phyloP scores from a whole-genome alignment of 2,329 filamentous ascomycete species.

The Trichoderma simmonsii region DNA sequence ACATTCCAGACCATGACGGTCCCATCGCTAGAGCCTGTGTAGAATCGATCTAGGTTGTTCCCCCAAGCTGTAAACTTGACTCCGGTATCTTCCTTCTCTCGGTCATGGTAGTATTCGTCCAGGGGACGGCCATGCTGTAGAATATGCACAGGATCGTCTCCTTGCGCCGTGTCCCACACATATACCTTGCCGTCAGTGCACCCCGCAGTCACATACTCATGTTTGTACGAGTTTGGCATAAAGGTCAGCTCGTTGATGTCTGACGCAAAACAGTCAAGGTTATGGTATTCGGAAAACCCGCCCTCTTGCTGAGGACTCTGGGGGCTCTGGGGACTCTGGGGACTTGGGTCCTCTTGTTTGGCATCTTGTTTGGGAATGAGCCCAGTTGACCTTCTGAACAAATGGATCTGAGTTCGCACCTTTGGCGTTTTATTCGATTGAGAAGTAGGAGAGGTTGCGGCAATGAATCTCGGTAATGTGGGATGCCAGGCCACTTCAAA shows the following conservation, averaged over 20 bases:
- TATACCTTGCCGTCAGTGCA: slow-evolving; percentile 62
- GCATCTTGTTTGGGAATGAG: neutral
- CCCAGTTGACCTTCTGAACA: slow-evolving; percentile 40
- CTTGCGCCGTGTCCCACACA: slow-evolving; percentile 58
- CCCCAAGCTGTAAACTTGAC: slow-evolving; percentile 65
- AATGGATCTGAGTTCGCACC: slow-evolving; percentile 54
- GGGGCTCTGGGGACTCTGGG: too few species aligned
- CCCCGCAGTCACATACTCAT: slow-evolving; percentile 56
- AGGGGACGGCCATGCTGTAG: slow-evolving; percentile 50
- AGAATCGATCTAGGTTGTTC: slow-evolving; percentile 53
- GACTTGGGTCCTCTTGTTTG: neutral
- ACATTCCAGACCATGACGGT: slow-evolving; percentile 63
- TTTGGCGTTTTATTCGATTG: slow-evolving; percentile 39
- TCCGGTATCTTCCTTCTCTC: slow-evolving; percentile 57
- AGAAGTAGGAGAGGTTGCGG: slow-evolving; percentile 54
- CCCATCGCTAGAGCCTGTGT: slow-evolving; percentile 63
- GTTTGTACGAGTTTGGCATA: slow-evolving; percentile 50
- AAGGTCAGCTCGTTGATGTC: slow-evolving; percentile 64
- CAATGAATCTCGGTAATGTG: slow-evolving; percentile 49
- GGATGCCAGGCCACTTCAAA: slow-evolving; percentile 66
- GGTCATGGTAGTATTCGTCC: slow-evolving; percentile 41
- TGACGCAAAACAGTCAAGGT: slow-evolving; percentile 55
- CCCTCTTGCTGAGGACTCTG: neutral
- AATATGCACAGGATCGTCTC: slow-evolving; percentile 55
- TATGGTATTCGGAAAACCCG: slow-evolving; percentile 44